Evolutionary conservation across 139 green algal genomes (phyloP).

Genomic region (Mesostigma viride): DNA sequence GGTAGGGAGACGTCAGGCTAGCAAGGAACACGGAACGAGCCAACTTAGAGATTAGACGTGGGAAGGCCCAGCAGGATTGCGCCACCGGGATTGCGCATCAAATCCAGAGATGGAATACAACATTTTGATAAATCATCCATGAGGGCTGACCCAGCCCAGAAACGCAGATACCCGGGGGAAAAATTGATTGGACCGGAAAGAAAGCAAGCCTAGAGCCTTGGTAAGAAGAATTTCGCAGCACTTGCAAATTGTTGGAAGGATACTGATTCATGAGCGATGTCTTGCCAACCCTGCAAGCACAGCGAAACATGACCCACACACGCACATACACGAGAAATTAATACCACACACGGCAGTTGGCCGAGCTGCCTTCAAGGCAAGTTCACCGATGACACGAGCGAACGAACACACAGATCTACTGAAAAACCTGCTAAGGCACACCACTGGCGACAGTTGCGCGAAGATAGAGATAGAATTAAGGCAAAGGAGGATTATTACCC

Average conservation of each 20-base stretch:
- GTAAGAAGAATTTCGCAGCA: background rate
- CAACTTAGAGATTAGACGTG: too few relatives aligned
- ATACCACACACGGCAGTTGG: background rate
- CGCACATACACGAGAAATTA: background rate
- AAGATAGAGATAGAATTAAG: background rate
- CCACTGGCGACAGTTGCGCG: background rate
- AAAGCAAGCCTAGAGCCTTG: background rate
- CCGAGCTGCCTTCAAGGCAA: background rate
- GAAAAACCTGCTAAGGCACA: background rate
- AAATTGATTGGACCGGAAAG: background rate
- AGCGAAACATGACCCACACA: background rate
- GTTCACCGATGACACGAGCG: too few relatives aligned
- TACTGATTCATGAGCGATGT: slow-evolving; percentile 97
- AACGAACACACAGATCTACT: too few relatives aligned
- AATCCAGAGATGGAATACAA: too few relatives aligned
- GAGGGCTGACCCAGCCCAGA: background rate
- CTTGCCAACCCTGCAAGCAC: slow-evolving; percentile 76
- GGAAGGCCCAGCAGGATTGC: too few relatives aligned
- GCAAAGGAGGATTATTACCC: slow-evolving; percentile 47
- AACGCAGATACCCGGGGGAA: slow-evolving; percentile 1
- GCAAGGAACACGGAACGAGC: too few relatives aligned
- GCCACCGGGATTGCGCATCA: too few relatives aligned
- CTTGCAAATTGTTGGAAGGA: background rate
- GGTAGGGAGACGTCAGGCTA: too few relatives aligned
- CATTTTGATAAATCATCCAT: too few relatives aligned